Base-by-base conservation (phyloP, 352 stramenopile genomes). In the Phytophthora pluvialis region DNA sequence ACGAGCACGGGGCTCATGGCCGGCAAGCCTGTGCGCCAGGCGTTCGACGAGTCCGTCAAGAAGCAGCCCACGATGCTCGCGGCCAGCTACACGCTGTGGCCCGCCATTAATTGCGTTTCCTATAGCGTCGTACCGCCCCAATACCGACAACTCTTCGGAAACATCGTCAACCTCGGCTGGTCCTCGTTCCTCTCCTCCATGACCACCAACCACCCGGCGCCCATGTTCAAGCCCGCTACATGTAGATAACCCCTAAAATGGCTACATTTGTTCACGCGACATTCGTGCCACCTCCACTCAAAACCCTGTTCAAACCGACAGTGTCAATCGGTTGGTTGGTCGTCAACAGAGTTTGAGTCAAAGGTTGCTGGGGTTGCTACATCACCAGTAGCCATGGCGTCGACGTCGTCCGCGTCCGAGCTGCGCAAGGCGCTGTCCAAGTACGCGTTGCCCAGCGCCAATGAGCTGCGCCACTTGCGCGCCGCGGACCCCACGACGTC, bases 371-470 rank as follows among this genome's bases (percentile, higher is more conserved):
- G 1, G 21, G 49, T 36, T 26, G 6, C 49, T 33, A 33, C 40
- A 26, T 38, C 50, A 35, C 6, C 18, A 9, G 2, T 3, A 48
- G 35, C 16, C 18, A 69, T 69, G 61, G 46, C 52, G 13, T 67
- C 48, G 32, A 67, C 49, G 36, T 60, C 47, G 1, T 53, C 59
- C 16, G 40, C 50, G 3, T 44, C 13, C 35, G 69, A 91, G 57
- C 68, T 94, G 59, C 86, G 84, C 58, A 89, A 91, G 73, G 71
- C 72, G 67, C 76, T 92, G 33, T 90, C 82, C 72, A 93, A 93
- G 78, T 97, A 97, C 56, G 91, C 93, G 56, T 80, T 98, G 44
- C 93, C 93, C 8, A 97, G 84, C 56, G 81, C 84, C 48, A 88
- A 89, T 40, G 89, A 96, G 68, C 70, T 94, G 65, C 73, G 70